phyloP scores from a whole-genome alignment of 1,284 basidiomycete genomes.

The Agroathelia rolfsii region DNA sequence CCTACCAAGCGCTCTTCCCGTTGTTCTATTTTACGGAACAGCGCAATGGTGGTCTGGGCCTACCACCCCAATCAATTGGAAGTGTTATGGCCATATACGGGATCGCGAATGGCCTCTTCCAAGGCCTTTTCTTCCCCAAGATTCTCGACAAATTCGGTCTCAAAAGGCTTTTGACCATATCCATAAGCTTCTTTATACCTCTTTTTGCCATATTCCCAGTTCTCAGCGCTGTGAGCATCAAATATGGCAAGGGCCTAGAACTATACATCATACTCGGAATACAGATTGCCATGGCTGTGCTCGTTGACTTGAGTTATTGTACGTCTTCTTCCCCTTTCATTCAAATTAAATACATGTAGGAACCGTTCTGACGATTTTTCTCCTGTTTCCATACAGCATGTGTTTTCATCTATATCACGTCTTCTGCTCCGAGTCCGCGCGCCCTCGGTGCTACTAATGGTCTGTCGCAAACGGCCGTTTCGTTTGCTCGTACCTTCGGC shows the following conservation, averaged over 20 bases:
- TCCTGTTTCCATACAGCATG: too few species aligned
- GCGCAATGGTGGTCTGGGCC: constrained; percentile 53
- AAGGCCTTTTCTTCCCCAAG: constrained; percentile 48
- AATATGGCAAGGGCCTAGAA: constrained; percentile 28
- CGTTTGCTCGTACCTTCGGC: constrained; percentile 41
- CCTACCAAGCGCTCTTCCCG: constrained; percentile 52
- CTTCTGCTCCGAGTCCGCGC: constrained; percentile 24
- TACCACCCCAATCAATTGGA: constrained; percentile 53
- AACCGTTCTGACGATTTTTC: too few species aligned
- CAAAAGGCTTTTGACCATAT: constrained; percentile 42
- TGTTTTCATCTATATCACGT: constrained; percentile 19
- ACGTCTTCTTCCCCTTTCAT: constrained; percentile 2
- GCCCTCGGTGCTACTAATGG: constrained; percentile 47
- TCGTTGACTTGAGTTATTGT: constrained; percentile 51
- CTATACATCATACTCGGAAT: constrained; percentile 39
- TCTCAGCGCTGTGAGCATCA: constrained; percentile 40
- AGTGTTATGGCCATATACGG: constrained; percentile 46
- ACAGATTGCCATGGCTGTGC: constrained; percentile 39
- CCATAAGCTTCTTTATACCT: constrained; percentile 38
- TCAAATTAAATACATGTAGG: too few species aligned
- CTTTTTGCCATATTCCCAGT: constrained; percentile 48
- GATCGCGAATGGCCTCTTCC: constrained; percentile 46
- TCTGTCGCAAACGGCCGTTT: constrained; percentile 43
- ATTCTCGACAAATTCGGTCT: constrained; percentile 45
- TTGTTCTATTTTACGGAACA: constrained; percentile 61